phyloP scores from a whole-genome alignment of 768 basidiomycete genomes.

The Phanerochaete sordida region DNA sequence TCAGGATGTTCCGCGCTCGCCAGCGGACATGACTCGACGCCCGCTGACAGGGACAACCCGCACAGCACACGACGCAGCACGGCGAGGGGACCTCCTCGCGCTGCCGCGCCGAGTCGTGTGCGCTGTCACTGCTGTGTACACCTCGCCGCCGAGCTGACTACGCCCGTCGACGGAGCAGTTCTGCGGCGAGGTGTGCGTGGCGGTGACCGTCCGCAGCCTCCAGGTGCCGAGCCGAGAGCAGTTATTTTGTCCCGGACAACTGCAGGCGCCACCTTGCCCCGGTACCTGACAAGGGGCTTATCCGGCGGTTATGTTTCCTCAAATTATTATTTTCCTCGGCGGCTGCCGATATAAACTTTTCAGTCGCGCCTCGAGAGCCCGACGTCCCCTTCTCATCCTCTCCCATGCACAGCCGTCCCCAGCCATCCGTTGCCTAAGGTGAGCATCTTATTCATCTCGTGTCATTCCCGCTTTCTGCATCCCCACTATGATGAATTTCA shows the following conservation, averaged over 20 bases:
- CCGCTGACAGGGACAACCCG: neutral
- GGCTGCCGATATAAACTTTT: neutral
- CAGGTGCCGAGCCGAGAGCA: neutral
- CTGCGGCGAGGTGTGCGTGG: no score
- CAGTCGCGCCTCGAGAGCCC: neutral
- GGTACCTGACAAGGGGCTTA: neutral
- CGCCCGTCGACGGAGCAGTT: neutral
- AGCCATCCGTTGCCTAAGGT: neutral
- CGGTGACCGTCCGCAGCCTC: no score
- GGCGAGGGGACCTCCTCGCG: neutral
- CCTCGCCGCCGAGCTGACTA: neutral
- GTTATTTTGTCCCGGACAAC: neutral
- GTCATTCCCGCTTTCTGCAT: neutral
- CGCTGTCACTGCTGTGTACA: neutral
- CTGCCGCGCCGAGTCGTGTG: neutral
- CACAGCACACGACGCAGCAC: neutral
- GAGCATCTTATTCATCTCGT: neutral
- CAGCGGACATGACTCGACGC: constrained; percentile 4
- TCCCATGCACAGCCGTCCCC: neutral
- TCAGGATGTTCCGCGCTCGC: neutral
- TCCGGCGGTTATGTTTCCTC: neutral
- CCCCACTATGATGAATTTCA: constrained; percentile 32
- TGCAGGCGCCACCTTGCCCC: neutral
- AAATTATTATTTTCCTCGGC: neutral
- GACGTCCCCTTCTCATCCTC: neutral